Evolutionary conservation across 192 early-diverging fungal genomes (phyloP).

Genomic region (Linnemannia hyalina): DNA sequence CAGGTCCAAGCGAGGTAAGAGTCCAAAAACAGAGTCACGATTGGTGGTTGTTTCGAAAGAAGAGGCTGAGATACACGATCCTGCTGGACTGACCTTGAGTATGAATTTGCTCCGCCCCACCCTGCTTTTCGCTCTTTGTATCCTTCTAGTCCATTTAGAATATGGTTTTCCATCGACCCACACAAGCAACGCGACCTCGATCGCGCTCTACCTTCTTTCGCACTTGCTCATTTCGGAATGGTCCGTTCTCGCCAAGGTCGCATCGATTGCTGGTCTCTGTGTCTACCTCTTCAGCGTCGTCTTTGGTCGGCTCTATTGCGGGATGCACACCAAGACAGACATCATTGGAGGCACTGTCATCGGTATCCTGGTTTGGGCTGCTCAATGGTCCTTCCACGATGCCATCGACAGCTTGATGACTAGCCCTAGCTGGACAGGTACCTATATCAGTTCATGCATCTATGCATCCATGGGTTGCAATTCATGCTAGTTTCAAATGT

Average conservation of each 20-base stretch:
- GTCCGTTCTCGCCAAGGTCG: conserved; percentile 44
- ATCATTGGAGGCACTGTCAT: conserved; percentile 58
- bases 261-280: conserved; percentile 42
- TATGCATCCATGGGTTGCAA: background rate
- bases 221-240: conserved; percentile 57
- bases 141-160: conserved; percentile 74
- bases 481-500: background rate
- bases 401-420: conserved; percentile 46
- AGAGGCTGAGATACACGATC: no score
- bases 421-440: conserved; percentile 53
- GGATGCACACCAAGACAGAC: conserved; percentile 84
- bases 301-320: conserved; percentile 85
- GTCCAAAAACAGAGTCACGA: background rate
- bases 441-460: background rate
- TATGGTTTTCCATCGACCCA: conserved; percentile 96
- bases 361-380: conserved; percentile 69
- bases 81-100: background rate
- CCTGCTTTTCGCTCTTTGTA: background rate
- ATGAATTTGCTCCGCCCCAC: background rate
- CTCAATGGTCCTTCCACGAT: conserved; percentile 66
- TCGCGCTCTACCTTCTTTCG: conserved; percentile 71
- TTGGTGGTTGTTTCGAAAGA: no score
- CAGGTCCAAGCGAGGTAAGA: conserved; percentile 48
- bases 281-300: conserved; percentile 74
- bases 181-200: conserved; percentile 82